These are phyloP conservation scores for Puccinellia tenuiflora DNA, from an alignment of 176 grass and related monocot species.

Conservation along the genomic window DNA sequence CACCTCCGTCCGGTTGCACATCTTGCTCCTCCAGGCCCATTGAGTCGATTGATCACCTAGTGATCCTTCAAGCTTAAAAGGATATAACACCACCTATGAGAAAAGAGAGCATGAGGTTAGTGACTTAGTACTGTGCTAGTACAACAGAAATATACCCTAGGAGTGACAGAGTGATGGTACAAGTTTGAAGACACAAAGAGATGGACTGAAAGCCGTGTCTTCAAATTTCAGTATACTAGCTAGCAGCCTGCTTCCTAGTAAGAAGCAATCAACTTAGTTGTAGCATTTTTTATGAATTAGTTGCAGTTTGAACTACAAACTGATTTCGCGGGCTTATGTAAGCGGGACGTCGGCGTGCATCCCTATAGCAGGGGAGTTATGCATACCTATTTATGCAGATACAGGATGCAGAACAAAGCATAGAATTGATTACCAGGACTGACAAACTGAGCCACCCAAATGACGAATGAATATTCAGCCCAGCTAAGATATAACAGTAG, in stretches of 20 bases:
- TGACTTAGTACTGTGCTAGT: neutral
- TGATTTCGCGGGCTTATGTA: no score
- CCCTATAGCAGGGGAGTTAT: neutral
- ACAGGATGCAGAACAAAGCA: neutral
- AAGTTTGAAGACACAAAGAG: neutral
- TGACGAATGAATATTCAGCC: neutral
- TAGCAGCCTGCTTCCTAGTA: no score
- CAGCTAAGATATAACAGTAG: no score
- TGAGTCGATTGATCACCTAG: neutral
- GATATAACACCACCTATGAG: no score
- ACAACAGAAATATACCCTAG: neutral
- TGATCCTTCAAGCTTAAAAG: neutral
- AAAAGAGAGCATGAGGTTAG: neutral
- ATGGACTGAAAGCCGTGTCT: neutral
- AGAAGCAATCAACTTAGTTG: no score
- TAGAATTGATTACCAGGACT: neutral
- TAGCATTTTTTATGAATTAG: no score
- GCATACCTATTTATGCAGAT: neutral
- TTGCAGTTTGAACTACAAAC: no score
- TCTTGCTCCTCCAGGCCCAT: constrained; percentile 51
- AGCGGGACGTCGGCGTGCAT: no score
- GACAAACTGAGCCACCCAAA: neutral
- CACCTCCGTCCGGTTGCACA: constrained; percentile 5
- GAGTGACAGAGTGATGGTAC: neutral
- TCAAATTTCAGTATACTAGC: neutral